These are phyloP conservation scores for Biscogniauxia mediterranea DNA, from an alignment of 2,329 filamentous ascomycete genomes.

Conservation along the genomic window DNA sequence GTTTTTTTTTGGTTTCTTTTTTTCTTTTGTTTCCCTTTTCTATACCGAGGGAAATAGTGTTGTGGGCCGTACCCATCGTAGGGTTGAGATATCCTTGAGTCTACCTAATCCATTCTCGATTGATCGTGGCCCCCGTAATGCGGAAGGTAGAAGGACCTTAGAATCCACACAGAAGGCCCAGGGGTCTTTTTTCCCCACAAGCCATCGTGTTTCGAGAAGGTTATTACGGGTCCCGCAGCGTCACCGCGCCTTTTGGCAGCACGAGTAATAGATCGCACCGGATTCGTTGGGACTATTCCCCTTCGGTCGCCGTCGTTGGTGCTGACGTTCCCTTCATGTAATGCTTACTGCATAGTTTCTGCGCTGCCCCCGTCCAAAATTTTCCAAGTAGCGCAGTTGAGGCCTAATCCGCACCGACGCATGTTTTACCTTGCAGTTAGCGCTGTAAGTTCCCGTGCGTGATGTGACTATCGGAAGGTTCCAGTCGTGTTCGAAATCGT, in stretches of 20 bases:
- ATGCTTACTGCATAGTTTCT: background rate
- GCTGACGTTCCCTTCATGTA: background rate
- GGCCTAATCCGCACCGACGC: background rate
- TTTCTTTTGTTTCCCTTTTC: too few species aligned
- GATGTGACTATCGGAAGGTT: background rate
- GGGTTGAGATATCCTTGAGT: too few species aligned
- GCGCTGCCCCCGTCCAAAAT: background rate
- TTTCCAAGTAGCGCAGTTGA: background rate
- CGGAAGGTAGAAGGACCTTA: background rate
- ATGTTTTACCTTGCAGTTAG: background rate
- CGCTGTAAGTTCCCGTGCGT: background rate
- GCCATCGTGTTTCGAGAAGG: background rate
- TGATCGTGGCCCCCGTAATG: background rate
- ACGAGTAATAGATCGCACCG: background rate
- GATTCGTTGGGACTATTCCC: background rate
- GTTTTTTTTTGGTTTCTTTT: too few species aligned
- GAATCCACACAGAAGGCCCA: background rate
- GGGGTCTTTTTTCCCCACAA: background rate
- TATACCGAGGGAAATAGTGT: too few species aligned
- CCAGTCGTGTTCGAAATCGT: background rate
- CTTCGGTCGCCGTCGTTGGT: background rate
- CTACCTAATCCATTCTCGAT: too few species aligned
- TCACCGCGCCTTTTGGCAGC: background rate
- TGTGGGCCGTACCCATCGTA: too few species aligned
- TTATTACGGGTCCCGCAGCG: background rate